Percentiles rank a stretch among this genome's conserved stretches.
These are phyloP conservation scores for Kwoniella heveanensis DNA, from an alignment of 768 basidiomycete genomes.

Conservation along the genomic window DNA sequence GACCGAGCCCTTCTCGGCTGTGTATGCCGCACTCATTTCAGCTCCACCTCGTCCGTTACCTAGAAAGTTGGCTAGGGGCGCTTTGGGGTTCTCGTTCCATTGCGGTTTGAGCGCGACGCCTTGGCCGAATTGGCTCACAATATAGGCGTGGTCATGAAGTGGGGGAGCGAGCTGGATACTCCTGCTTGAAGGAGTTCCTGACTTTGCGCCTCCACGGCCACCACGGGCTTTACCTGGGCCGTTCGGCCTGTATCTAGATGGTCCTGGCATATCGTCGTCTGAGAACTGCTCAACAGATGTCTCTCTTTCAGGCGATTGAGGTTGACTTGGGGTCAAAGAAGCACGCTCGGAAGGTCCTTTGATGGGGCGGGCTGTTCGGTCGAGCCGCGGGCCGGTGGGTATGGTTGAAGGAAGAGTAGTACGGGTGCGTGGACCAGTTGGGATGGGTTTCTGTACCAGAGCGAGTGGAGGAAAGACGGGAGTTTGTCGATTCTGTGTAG, in stretches of 20 bases:
- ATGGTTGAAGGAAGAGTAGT: conserved; percentile 1
- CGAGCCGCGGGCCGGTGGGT: conserved; percentile 33
- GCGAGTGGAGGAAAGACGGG: not conserved
- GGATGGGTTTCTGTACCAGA: conserved; percentile 25
- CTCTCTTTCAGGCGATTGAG: not conserved
- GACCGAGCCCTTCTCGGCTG: conserved; percentile 50
- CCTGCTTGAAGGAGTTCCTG: not conserved
- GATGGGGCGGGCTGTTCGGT: conserved; percentile 22
- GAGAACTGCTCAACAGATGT: not conserved
- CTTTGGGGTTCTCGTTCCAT: conserved; percentile 62
- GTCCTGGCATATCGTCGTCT: conserved; percentile 28
- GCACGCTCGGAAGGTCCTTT: too few relatives aligned
- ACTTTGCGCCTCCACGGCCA: not conserved
- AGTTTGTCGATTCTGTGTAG: not conserved
- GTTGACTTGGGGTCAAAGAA: not conserved
- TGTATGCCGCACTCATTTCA: conserved; percentile 38
- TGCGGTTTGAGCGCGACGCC: conserved; percentile 42
- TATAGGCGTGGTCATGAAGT: conserved; percentile 28
- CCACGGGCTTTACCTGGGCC: conserved; percentile 7
- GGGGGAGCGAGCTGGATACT: conserved; percentile 22
- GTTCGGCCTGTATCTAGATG: conserved; percentile 9
- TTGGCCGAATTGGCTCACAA: conserved; percentile 30
- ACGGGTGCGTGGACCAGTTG: conserved; percentile 31
- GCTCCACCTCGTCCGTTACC: conserved; percentile 36
- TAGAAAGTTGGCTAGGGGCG: conserved; percentile 61